These are phyloP conservation scores for Aspergillus candidus DNA, from an alignment of 2,329 filamentous ascomycete genomes.

Conservation along the genomic window DNA sequence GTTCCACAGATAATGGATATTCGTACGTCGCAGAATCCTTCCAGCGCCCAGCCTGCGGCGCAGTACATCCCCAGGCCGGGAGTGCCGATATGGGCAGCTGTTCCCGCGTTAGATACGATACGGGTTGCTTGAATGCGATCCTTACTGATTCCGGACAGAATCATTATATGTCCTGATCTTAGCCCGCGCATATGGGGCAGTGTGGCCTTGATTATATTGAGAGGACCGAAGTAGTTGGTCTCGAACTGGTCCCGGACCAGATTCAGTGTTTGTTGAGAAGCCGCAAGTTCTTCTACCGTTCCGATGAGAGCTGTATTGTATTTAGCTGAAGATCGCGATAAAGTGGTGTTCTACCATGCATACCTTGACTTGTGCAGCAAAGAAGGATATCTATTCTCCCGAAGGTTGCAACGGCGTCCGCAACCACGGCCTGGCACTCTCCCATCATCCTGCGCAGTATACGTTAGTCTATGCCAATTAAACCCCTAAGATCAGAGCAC, in stretches of 20 bases:
- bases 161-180: constrained; percentile 81
- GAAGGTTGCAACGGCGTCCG: constrained; percentile 78
- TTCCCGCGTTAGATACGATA: constrained; percentile 14
- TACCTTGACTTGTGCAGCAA: constrained; percentile 82
- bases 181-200: constrained; percentile 74
- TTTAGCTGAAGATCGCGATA: constrained; percentile 6
- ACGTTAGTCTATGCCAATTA: constrained; percentile 10
- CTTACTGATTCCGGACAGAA: constrained; percentile 74
- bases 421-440: constrained; percentile 78
- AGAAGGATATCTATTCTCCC: constrained; percentile 83
- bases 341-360: constrained; percentile 8
- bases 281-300: constrained; percentile 81
- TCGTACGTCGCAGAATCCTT: constrained; percentile 82
- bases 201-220: constrained; percentile 89
- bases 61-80: constrained; percentile 88
- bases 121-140: neutral
- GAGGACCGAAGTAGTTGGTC: constrained; percentile 86
- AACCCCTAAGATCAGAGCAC: neutral
- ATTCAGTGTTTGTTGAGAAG: constrained; percentile 64
- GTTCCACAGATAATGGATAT: neutral
- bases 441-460: constrained; percentile 46
- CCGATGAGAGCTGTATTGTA: constrained; percentile 65
- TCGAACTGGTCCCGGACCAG: constrained; percentile 90
- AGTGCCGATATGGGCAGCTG: constrained; percentile 80
- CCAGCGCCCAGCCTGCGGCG: constrained; percentile 87